These are phyloP conservation scores for Ustilago loliicola DNA, from an alignment of 1,284 basidiomycete species.

Conservation along the genomic window DNA sequence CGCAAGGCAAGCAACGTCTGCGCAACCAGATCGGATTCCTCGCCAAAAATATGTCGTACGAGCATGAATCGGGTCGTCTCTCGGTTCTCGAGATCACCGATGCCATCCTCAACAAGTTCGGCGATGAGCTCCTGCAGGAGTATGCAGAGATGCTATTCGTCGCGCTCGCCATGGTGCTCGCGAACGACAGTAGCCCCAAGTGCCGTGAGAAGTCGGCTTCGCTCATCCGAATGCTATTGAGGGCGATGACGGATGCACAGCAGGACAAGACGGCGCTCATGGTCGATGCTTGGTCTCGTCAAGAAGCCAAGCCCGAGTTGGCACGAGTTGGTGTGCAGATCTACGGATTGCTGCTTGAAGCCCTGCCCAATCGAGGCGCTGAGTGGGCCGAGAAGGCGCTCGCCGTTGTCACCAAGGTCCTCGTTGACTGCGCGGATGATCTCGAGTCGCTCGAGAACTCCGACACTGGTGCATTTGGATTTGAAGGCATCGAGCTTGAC, in stretches of 20 bases:
- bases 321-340: slow-evolving; percentile 80
- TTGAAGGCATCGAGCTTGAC: slow-evolving; percentile 75
- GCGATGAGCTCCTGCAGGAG: slow-evolving; percentile 80
- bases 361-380: slow-evolving; percentile 52
- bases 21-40: slow-evolving; percentile 91
- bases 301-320: slow-evolving; percentile 77
- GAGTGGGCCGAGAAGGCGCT: slow-evolving; percentile 46
- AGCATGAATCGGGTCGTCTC: slow-evolving; percentile 87
- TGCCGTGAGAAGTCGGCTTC: slow-evolving; percentile 89
- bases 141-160: slow-evolving; percentile 92
- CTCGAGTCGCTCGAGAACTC: slow-evolving; percentile 50
- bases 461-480: slow-evolving; percentile 34
- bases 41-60: slow-evolving; percentile 92
- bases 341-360: slow-evolving; percentile 73
- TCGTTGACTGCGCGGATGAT: slow-evolving; percentile 51
- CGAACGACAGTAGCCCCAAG: slow-evolving; percentile 90
- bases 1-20: slow-evolving; percentile 91
- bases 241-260: slow-evolving; percentile 77
- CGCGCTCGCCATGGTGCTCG: slow-evolving; percentile 89
- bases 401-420: slow-evolving; percentile 30
- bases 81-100: slow-evolving; percentile 92
- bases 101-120: slow-evolving; percentile 88
- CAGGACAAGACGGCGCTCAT: slow-evolving; percentile 78
- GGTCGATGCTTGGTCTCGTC: slow-evolving; percentile 81
- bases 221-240: slow-evolving; percentile 83